Evolutionary conservation across 2,329 filamentous ascomycete species (phyloP).

Genomic region (Diplodia scrobiculata): DNA sequence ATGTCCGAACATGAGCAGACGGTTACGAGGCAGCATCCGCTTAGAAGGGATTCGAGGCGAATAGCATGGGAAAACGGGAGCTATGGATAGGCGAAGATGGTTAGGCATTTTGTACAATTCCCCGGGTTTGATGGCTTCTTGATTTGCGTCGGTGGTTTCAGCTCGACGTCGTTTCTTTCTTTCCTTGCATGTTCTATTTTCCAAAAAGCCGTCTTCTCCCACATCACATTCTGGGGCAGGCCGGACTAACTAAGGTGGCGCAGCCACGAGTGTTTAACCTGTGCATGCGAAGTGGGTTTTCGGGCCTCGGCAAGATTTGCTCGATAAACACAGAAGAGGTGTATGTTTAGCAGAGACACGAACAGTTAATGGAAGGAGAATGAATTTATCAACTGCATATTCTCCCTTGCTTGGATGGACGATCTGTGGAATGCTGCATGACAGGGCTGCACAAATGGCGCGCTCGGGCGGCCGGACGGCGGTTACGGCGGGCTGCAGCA

Average conservation of each 20-base stretch:
- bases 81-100: conserved; percentile 17
- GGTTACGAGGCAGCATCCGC: background rate
- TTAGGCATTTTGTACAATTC: conserved; percentile 15
- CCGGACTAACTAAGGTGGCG: background rate
- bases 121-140: conserved; percentile 26
- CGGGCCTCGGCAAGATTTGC: background rate
- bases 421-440: background rate
- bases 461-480: background rate
- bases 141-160: background rate
- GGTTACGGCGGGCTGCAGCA: conserved; percentile 26
- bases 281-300: background rate
- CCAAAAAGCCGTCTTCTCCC: background rate
- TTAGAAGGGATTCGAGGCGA: conserved; percentile 8
- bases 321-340: background rate
- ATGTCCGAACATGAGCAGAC: background rate
- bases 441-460: background rate
- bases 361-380: conserved; percentile 5
- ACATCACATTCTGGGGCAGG: background rate
- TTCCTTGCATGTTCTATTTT: conserved; percentile 4
- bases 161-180: conserved; percentile 4
- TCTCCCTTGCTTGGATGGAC: background rate
- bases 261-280: background rate
- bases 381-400: background rate
- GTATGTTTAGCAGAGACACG: conserved; percentile 14
- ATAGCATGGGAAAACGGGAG: conserved; percentile 10